Base-by-base conservation (phyloP, 805 yeast species). In the Metschnikowia baotianmanensis region DNA sequence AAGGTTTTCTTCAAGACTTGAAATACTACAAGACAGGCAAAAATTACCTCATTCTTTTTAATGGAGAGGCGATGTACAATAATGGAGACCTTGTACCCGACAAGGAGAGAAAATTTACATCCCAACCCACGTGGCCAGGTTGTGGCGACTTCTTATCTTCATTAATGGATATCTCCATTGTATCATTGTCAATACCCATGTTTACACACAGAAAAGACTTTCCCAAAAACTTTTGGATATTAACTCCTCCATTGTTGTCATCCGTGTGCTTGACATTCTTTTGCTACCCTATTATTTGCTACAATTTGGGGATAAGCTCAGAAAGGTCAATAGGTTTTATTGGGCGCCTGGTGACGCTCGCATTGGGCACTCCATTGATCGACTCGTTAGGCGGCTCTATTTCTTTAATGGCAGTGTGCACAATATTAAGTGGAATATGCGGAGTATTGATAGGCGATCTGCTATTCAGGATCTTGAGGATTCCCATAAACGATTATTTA, bases 341-440 rank as follows among this genome's bases (percentile, higher is more conserved):
- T 2, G 91, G 90, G 2, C 66, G 95, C 45, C 81, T 87, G 9
- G 87, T 83, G 13, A 86, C 95, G 0, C 69, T 85, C 51, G 91
- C 93, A 0, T 65, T 86, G 33, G 95, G 93, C 0, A 77, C 86
- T 0, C 95, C 95, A 1, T 69, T 85, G 47, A 78, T 83, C 10
- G 62, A 62, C n/a, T 72, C 86, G 0, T 62, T 86, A 25, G 81
- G 74, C 9, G 95, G 93, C 0, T 79, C 85, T 1, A 70, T 78
- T 2, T 77, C 86, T 4, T 67, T 86, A 34, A 84, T 83, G 80
- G 86, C 93, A 0, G 87, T 83, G 10, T 80, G 86, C 27, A 86
- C 93, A 0, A 83, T 86, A 18, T 63, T 86, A 42, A 77, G 86
- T 19, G 95, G 95, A 2, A 81, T 86, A 9, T 59, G 82, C 28